Conservation (phyloP, 2,329 filamentous ascomycete genomes). For the Arachnomyces sp. region DNA sequence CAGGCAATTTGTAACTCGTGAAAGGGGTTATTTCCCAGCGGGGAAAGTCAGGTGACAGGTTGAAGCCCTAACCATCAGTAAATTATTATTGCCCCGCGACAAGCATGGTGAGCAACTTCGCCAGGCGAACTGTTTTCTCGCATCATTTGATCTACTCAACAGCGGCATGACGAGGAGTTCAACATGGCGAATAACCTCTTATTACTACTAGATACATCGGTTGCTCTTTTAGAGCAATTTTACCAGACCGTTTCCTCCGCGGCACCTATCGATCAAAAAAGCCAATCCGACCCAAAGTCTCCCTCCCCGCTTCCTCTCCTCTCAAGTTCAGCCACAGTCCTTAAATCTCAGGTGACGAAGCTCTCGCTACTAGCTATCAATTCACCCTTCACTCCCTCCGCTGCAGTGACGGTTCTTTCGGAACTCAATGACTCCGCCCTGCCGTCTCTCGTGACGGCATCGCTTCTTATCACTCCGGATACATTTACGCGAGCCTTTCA, state of each 20-base stretch:
- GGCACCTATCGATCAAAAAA: constrained; percentile 5
- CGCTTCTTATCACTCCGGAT: constrained; percentile 55
- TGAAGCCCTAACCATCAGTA: too few relatives aligned
- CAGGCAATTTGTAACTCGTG: too few relatives aligned
- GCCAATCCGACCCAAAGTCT: constrained; percentile 6
- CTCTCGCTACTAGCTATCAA: constrained; percentile 81
- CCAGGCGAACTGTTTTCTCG: too few relatives aligned
- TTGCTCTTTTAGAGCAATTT: constrained; percentile 34
- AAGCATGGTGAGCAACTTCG: too few relatives aligned
- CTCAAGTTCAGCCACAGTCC: constrained; percentile 61
- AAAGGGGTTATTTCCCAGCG: too few relatives aligned
- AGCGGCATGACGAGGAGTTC: neutral
- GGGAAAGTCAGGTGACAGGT: too few relatives aligned
- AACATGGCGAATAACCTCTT: constrained; percentile 28
- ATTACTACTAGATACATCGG: constrained; percentile 24
- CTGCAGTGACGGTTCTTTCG: constrained; percentile 61
- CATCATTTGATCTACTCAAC: too few relatives aligned
- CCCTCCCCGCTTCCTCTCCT: constrained; percentile 57
- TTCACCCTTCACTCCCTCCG: constrained; percentile 74
- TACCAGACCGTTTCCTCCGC: constrained; percentile 27
- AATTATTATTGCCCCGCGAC: too few relatives aligned
- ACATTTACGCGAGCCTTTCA: constrained; percentile 58
- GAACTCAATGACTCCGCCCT: constrained; percentile 68
- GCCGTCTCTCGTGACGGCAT: constrained; percentile 64
- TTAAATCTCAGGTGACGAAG: constrained; percentile 79